Evolutionary conservation across 768 basidiomycete genomes (phyloP).

Genomic region (Leucosporidium scottii): DNA sequence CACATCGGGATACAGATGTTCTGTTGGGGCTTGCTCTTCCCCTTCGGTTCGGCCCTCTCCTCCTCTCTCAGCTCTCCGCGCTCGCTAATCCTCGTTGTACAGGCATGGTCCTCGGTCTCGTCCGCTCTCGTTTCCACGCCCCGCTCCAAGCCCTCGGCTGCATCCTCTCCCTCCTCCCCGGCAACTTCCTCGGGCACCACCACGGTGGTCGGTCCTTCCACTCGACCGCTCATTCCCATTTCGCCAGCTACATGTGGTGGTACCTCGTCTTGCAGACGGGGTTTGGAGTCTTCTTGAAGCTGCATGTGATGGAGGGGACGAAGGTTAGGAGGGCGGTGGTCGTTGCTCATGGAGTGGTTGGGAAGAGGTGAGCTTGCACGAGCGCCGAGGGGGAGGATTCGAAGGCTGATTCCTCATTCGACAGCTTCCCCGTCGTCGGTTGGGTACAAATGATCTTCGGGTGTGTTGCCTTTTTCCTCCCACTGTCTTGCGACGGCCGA

Average conservation of each 20-base stretch:
- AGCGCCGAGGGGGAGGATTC: too few relatives aligned
- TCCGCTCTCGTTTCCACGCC: constrained; percentile 75
- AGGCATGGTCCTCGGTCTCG: constrained; percentile 46
- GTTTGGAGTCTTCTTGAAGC: constrained; percentile 81
- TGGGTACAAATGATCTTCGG: constrained; percentile 90
- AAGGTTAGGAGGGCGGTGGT: constrained; percentile 62
- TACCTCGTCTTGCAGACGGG: constrained; percentile 56
- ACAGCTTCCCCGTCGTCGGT: constrained; percentile 65
- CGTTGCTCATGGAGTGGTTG: constrained; percentile 64
- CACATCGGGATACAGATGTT: constrained; percentile 71
- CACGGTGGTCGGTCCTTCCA: constrained; percentile 75
- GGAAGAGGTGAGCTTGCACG: constrained; percentile 47
- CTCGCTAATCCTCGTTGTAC: neutral
- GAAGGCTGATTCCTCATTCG: too few relatives aligned
- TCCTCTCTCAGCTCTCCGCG: too few relatives aligned
- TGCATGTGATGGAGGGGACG: constrained; percentile 75
- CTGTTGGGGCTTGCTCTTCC: constrained; percentile 82
- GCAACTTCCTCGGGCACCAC: constrained; percentile 76
- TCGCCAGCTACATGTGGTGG: constrained; percentile 27
- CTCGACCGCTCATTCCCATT: constrained; percentile 40
- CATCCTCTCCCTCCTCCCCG: constrained; percentile 43
- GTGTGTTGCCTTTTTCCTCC: constrained; percentile 54
- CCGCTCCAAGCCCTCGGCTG: constrained; percentile 71
- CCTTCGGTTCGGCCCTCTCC: constrained; percentile 47
- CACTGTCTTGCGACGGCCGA: neutral